A percentile compares a stretch with the other conserved stretches of the same genome.
phyloP scores from a whole-genome alignment of 1,284 basidiomycete genomes.

The Malassezia obtusa region DNA sequence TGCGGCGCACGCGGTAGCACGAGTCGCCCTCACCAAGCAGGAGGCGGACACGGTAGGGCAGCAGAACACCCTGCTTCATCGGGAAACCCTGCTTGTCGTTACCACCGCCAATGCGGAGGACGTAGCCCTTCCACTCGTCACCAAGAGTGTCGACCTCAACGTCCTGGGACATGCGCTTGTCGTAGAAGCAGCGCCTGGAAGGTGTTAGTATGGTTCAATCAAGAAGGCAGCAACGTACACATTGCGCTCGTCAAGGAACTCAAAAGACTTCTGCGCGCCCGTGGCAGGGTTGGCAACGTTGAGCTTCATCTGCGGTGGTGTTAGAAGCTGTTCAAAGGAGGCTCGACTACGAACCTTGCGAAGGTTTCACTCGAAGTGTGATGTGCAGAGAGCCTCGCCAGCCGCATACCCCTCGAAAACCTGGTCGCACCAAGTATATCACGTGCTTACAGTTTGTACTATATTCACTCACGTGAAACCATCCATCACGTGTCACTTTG shows the following conservation, averaged over 20 bases:
- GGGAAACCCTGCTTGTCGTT: slow-evolving; percentile 81
- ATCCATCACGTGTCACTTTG: slow-evolving; percentile 1
- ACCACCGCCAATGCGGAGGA: slow-evolving; percentile 91
- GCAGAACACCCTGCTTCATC: slow-evolving; percentile 98
- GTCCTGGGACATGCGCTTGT: slow-evolving; percentile 92
- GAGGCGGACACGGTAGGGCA: slow-evolving; percentile 84
- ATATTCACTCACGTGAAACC: slow-evolving; percentile 4
- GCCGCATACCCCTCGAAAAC: slow-evolving; percentile 9
- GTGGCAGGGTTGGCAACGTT: slow-evolving; percentile 92
- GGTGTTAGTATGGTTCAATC: neutral
- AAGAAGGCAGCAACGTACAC: slow-evolving; percentile 50
- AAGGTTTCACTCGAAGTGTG: slow-evolving; percentile 16
- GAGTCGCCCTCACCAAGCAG: slow-evolving; percentile 92
- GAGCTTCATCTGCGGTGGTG: slow-evolving; percentile 65
- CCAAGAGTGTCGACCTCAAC: slow-evolving; percentile 81
- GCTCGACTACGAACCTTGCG: slow-evolving; percentile 54
- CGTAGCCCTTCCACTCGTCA: slow-evolving; percentile 94
- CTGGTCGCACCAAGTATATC: neutral
- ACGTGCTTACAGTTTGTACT: slow-evolving; percentile 16
- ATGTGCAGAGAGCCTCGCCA: slow-evolving; percentile 10
- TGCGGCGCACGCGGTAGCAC: slow-evolving; percentile 86
- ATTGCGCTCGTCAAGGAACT: slow-evolving; percentile 83
- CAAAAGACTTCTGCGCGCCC: slow-evolving; percentile 85
- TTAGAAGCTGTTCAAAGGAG: slow-evolving; percentile 33
- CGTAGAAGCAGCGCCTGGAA: slow-evolving; percentile 70